Conservation (phyloP, 805 yeast species). For the Lachancea lanzarotensis region DNA sequence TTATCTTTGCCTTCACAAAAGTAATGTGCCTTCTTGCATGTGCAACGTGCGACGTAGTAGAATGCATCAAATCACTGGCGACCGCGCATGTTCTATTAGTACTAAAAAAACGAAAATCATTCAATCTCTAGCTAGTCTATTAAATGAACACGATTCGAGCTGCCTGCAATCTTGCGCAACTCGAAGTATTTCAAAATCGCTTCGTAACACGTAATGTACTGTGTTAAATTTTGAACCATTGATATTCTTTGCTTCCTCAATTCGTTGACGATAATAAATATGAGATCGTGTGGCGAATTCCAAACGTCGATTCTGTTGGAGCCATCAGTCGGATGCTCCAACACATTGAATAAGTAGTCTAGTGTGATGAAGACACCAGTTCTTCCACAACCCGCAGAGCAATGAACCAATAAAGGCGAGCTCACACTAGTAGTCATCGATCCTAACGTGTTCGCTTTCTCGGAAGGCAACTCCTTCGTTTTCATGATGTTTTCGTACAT, state of each 20-base stretch:
- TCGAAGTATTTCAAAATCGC: slow-evolving; percentile 31
- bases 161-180: slow-evolving; percentile 1
- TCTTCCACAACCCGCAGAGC: slow-evolving; percentile 96
- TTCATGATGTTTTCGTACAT: slow-evolving; percentile 8
- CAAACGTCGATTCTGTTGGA: slow-evolving; percentile 37
- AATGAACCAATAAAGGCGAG: slow-evolving; percentile 65
- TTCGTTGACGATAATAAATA: slow-evolving; percentile 53
- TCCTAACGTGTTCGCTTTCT: background rate
- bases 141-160: background rate
- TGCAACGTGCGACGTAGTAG: background rate
- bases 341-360: slow-evolving; percentile 40
- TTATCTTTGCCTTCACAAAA: slow-evolving; percentile 13
- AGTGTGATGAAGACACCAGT: slow-evolving; percentile 81
- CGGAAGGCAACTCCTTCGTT: background rate
- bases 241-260: slow-evolving; percentile 64
- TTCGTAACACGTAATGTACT: slow-evolving; percentile 67
- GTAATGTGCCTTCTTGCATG: background rate
- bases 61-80: background rate
- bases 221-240: slow-evolving; percentile 74
- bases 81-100: background rate
- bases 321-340: slow-evolving; percentile 33
- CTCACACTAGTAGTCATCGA: slow-evolving; percentile 14
- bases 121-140: background rate
- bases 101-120: background rate
- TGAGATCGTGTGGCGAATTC: slow-evolving; percentile 43